Evolutionary conservation across 768 basidiomycete genomes (phyloP), one percentile per base, ranked within the genome.

Genomic region (Russula dissimulans): DNA sequence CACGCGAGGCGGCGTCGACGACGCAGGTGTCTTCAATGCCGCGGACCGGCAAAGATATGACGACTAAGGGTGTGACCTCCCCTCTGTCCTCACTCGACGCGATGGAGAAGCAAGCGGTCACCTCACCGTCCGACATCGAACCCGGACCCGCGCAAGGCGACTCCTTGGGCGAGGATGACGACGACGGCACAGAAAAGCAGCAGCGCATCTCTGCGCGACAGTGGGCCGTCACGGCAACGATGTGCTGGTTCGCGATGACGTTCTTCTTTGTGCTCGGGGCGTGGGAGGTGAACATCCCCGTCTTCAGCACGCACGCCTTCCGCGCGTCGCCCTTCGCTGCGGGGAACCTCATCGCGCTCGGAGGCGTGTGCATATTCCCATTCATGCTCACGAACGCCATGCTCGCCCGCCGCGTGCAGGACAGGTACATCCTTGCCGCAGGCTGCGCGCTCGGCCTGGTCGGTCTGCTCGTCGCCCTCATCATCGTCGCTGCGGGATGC

Each of bases 241-340:
- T 87, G 81, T 86, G 83, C 69, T 87, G 83, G 80, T 83, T 81
- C 66, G 77, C 83, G 48, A 84, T 84, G 81, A 76, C 81, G 18
- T 84, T 79, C 70, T 87, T 86, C 74, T 84, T 86, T 71, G 76
- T 86, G 67, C 80, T 87, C 58, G 84, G 82, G 7, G 78, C 80
- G 12, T 86, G 83, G 84, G 85, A 87, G 69, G 75, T 81, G 50
- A 85, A 85, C 69, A 79, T 86, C 53, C 85, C 84, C 39, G 77
- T 86, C 57, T 86, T 80, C 67, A 77, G 80, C 22, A 77, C 78
- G 7, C 68, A 71, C 14, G 66, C 70, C 18, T 79, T 85, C 67
- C 68, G 76, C 66, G 85, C 80, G 75, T 77, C 79, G 14, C 85
- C 84, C 1, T 86, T 79, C 66, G 75, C 77, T 17, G 82, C 85